Evolutionary conservation across 2,329 filamentous ascomycete species (phyloP).

Genomic region (Arthrobotrys entomopaga): DNA sequence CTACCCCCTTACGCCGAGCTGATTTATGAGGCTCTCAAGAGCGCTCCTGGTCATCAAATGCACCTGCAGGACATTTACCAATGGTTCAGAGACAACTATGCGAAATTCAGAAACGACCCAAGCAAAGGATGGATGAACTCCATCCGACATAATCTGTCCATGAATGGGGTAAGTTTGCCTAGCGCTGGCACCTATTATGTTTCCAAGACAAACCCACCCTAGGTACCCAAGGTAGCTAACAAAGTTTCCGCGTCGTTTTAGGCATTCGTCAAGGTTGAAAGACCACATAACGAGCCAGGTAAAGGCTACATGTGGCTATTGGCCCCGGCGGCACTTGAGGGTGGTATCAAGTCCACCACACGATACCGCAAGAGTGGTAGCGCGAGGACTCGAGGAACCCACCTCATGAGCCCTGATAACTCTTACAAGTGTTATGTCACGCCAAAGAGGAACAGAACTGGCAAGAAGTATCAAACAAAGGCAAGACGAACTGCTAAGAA

Average conservation of each 20-base stretch:
- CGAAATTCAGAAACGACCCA: conserved; percentile 72
- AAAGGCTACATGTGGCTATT: conserved; percentile 72
- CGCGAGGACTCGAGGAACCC: conserved; percentile 20
- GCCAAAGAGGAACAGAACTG: conserved; percentile 41
- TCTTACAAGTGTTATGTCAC: conserved; percentile 39
- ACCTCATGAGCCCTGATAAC: conserved; percentile 29
- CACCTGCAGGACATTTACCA: conserved; percentile 86
- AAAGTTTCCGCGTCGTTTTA: conserved; percentile 54
- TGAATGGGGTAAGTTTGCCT: conserved; percentile 79
- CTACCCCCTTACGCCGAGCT: conserved; percentile 78
- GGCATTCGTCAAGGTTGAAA: conserved; percentile 64
- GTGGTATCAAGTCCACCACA: conserved; percentile 87
- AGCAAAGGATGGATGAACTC: conserved; percentile 91
- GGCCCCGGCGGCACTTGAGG: conserved; percentile 72
- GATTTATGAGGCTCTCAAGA: conserved; percentile 79
- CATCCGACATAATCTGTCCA: conserved; percentile 93
- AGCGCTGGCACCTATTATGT: conserved; percentile 1
- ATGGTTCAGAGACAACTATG: conserved; percentile 86
- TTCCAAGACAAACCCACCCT: conserved; percentile 4
- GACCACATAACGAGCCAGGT: conserved; percentile 55
- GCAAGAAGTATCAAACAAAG: conserved; percentile 48
- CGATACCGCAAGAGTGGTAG: conserved; percentile 70
- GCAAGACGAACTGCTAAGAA: conserved; percentile 49
- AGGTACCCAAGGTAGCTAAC: conserved; percentile 53
- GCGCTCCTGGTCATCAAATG: conserved; percentile 74